These are phyloP conservation scores for Mortierella alpina DNA, from an alignment of 192 early-diverging fungal genomes.

Conservation along the genomic window DNA sequence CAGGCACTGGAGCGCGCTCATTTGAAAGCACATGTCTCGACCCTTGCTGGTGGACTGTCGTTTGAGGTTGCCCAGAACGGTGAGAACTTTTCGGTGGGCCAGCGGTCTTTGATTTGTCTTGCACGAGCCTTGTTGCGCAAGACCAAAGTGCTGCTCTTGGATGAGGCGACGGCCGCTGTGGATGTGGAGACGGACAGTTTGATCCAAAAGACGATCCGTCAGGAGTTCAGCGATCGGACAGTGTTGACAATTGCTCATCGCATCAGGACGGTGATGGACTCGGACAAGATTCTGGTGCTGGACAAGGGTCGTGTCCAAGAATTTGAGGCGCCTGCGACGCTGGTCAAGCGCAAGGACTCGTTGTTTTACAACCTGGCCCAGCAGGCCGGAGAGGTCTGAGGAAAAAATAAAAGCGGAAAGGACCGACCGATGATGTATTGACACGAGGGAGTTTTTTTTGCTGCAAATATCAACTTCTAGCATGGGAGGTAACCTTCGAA, in stretches of 20 bases:
- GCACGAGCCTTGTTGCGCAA: constrained; percentile 71
- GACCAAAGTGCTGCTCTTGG: constrained; percentile 57
- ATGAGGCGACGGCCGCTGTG: constrained; percentile 65
- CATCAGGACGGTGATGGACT: constrained; percentile 83
- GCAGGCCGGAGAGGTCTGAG: constrained; percentile 17
- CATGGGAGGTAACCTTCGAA: no score
- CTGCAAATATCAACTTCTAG: no score
- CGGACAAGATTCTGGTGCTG: constrained; percentile 84
- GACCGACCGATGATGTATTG: no score
- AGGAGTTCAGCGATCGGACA: constrained; percentile 78
- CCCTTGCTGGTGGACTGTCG: constrained; percentile 28
- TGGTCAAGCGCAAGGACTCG: constrained; percentile 4
- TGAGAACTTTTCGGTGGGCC: constrained; percentile 76
- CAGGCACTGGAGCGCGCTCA: constrained; percentile 59
- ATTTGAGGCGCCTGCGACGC: constrained; percentile 1
- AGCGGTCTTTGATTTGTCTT: constrained; percentile 74
- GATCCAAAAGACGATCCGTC: constrained; percentile 88
- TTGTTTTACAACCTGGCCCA: constrained; percentile 19
- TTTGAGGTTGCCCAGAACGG: constrained; percentile 64
- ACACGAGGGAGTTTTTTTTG: no score
- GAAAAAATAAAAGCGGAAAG: neutral
- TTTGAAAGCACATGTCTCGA: constrained; percentile 14
- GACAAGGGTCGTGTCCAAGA: constrained; percentile 51
- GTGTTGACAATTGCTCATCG: constrained; percentile 92
- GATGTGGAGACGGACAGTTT: constrained; percentile 85